Percentiles rank a stretch among this genome's conserved stretches.
Evolutionary conservation across 208 protist genomes (phyloP).

Genomic region (Wallacemonas sp.): DNA sequence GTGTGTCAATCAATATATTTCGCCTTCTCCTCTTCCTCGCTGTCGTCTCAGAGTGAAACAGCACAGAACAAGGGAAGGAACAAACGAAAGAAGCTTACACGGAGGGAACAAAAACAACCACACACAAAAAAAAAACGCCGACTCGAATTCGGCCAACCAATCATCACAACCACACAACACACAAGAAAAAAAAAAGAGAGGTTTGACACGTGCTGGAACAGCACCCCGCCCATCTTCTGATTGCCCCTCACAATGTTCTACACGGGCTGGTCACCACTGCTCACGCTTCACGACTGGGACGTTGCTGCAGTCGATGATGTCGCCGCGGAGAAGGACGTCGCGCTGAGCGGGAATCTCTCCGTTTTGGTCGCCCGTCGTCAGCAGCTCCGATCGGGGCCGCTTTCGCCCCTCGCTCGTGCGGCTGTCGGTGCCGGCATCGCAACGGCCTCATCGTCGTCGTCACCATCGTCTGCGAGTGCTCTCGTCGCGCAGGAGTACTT

Average conservation of each 20-base stretch:
- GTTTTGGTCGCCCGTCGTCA: no score
- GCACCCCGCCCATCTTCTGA: no score
- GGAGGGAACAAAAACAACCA: not conserved
- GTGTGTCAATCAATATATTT: not conserved
- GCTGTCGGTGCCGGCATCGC: no score
- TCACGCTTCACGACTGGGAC: not conserved
- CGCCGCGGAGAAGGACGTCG: no score
- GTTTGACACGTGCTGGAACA: no score
- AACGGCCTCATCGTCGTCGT: no score
- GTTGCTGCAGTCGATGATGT: constrained; percentile 17
- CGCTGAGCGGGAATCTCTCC: no score
- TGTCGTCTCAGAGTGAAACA: not conserved
- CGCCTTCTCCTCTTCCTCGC: constrained; percentile 7
- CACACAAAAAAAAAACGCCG: not conserved
- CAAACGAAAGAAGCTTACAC: not conserved
- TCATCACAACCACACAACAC: no score
- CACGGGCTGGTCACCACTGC: constrained; percentile 44
- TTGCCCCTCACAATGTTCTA: constrained; percentile 52
- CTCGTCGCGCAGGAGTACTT: constrained; percentile 36
- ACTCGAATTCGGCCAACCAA: not conserved
- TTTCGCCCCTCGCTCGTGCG: no score
- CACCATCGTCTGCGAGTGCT: no score
- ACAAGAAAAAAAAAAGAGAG: not conserved
- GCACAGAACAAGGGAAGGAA: not conserved
- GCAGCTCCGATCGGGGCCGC: no score